Conservation (phyloP, 129 eudicot genomes). For the Kitagawia praeruptora region DNA sequence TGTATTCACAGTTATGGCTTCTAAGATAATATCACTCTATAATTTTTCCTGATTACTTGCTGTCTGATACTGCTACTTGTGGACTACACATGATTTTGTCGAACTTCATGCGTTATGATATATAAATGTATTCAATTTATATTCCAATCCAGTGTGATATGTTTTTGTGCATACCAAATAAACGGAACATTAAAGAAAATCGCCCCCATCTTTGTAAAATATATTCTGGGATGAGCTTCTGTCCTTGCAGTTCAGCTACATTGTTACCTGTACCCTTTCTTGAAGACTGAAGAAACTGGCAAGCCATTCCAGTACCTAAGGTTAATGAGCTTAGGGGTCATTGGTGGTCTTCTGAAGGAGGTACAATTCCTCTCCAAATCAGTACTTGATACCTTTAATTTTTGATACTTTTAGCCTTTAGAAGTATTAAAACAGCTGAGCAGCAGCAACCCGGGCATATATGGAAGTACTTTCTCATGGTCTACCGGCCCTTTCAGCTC, state of each 20-base stretch:
- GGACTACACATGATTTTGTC: not conserved
- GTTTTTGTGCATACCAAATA: not conserved
- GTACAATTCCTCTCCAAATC: not conserved
- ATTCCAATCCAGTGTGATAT: not conserved
- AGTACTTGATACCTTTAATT: not conserved
- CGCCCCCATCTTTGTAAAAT: too few species aligned
- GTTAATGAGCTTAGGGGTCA: slow-evolving; percentile 34
- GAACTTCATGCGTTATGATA: not conserved
- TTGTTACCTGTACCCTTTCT: slow-evolving; percentile 35
- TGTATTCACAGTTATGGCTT: not conserved
- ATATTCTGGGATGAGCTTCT: not conserved
- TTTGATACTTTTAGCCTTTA: not conserved
- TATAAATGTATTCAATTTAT: not conserved
- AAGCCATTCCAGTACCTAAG: slow-evolving; percentile 34
- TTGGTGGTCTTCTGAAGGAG: slow-evolving; percentile 42
- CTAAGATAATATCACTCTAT: not conserved
- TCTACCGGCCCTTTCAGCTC: not conserved
- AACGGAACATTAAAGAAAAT: not conserved
- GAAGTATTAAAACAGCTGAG: not conserved
- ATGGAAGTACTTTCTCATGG: not conserved
- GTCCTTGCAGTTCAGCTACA: slow-evolving; percentile 32
- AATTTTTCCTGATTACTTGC: not conserved
- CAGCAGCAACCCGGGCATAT: not conserved
- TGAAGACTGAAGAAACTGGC: slow-evolving; percentile 17
- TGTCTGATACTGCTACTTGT: not conserved